These are phyloP conservation scores for Apiotrichum akiyoshidainum DNA, from an alignment of 1,284 basidiomycete genomes.

Conservation along the genomic window DNA sequence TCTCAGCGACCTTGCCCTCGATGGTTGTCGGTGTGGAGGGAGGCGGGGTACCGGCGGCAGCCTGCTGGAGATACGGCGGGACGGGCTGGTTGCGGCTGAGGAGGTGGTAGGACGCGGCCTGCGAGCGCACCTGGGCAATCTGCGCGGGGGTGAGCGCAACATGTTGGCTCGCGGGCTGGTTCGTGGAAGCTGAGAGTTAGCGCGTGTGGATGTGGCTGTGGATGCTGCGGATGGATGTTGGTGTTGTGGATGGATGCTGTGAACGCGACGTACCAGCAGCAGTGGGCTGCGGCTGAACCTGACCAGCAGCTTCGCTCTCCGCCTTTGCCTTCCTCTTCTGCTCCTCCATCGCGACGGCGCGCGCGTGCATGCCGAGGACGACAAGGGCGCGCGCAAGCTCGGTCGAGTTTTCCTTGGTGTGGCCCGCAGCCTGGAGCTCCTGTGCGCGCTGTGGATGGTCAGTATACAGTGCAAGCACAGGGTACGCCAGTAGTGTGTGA, in stretches of 20 bases:
- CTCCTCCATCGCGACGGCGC: slow-evolving; percentile 34
- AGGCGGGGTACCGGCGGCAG: slow-evolving; percentile 55
- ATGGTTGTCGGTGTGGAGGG: slow-evolving; percentile 28
- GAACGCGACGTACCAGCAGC: slow-evolving; percentile 11
- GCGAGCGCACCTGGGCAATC: slow-evolving; percentile 76
- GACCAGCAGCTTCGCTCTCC: slow-evolving; percentile 7
- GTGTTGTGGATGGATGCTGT: neutral
- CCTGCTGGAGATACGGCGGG: slow-evolving; percentile 73
- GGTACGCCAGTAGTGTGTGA: slow-evolving; percentile 9
- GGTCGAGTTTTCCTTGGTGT: slow-evolving; percentile 39
- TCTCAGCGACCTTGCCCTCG: slow-evolving; percentile 62
- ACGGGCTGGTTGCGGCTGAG: slow-evolving; percentile 75
- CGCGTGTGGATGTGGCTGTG: neutral
- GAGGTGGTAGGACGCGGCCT: slow-evolving; percentile 86
- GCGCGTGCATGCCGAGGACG: slow-evolving; percentile 39
- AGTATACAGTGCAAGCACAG: neutral
- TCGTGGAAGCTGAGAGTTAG: slow-evolving; percentile 16
- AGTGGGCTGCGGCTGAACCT: slow-evolving; percentile 5
- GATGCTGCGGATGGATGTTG: neutral
- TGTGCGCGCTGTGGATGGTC: slow-evolving; percentile 29
- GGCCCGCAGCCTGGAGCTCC: slow-evolving; percentile 41
- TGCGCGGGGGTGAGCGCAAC: slow-evolving; percentile 73
- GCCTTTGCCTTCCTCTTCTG: slow-evolving; percentile 19
- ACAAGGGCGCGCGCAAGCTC: slow-evolving; percentile 37
- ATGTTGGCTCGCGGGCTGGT: slow-evolving; percentile 23